Evolutionary conservation across 805 yeast genomes (phyloP).

Genomic region (Ogataea philodendri): DNA sequence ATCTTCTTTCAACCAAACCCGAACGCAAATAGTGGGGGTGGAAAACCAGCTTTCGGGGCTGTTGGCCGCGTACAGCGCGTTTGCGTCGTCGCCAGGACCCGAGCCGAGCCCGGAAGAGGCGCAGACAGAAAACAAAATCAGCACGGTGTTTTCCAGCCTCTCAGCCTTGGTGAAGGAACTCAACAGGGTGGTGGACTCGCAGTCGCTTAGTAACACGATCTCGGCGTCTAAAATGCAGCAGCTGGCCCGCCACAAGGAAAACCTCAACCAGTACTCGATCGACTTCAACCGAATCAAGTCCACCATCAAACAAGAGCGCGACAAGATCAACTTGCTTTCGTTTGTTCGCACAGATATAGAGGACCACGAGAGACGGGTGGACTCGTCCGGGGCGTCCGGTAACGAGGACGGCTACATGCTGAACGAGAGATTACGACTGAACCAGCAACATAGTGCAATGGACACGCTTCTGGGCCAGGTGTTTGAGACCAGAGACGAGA

Average conservation of each 20-base stretch:
- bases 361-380: constrained; percentile 50
- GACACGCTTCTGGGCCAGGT: constrained; percentile 84
- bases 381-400: constrained; percentile 19
- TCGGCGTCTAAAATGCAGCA: constrained; percentile 79
- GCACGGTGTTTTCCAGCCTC: constrained; percentile 49
- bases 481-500: constrained; percentile 83
- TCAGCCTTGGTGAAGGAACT: constrained; percentile 51
- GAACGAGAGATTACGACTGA: constrained; percentile 72
- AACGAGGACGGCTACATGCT: constrained; percentile 52
- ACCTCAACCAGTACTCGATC: constrained; percentile 63
- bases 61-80: constrained; percentile 52
- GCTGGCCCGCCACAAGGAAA: constrained; percentile 76
- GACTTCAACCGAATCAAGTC: constrained; percentile 54
- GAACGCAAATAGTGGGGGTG: constrained; percentile 64
- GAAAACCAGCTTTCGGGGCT: constrained; percentile 66
- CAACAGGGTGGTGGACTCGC: constrained; percentile 50
- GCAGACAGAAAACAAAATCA: constrained; percentile 45
- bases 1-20: constrained; percentile 59
- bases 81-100: constrained; percentile 50
- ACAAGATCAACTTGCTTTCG: constrained; percentile 67
- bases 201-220: constrained; percentile 38
- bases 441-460: constrained; percentile 68
- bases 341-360: constrained; percentile 80
- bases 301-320: constrained; percentile 60
- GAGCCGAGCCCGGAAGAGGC: constrained; percentile 49